These are phyloP conservation scores for Tilletia horrida DNA, from an alignment of 1,284 basidiomycete species.

Conservation along the genomic window DNA sequence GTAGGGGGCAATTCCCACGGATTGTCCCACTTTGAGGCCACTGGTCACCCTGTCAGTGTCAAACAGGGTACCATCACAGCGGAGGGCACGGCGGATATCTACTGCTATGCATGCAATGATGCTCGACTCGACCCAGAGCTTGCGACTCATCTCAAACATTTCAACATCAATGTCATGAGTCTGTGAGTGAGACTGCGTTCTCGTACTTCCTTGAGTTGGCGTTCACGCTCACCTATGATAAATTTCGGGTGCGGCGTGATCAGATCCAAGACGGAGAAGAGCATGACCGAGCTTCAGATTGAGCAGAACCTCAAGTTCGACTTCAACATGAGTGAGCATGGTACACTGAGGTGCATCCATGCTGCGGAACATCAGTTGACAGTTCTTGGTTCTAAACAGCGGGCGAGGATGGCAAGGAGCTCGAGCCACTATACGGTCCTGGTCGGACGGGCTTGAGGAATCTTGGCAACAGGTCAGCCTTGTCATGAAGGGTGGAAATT, in stretches of 20 bases:
- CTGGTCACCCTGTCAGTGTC: conserved; percentile 78
- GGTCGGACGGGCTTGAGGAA: conserved; percentile 86
- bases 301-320: conserved; percentile 95
- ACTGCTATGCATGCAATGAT: conserved; percentile 91
- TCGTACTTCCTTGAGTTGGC: neutral
- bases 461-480: conserved; percentile 77
- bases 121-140: conserved; percentile 77
- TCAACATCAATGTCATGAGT: conserved; percentile 10
- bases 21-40: conserved; percentile 72
- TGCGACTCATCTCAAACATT: conserved; percentile 50
- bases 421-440: conserved; percentile 83
- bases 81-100: conserved; percentile 87
- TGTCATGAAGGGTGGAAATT: too few relatives aligned
- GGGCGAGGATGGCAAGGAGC: conserved; percentile 79
- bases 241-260: too few relatives aligned
- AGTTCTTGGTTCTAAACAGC: conserved; percentile 39
- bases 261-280: conserved; percentile 85
- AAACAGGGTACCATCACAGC: conserved; percentile 96
- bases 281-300: conserved; percentile 94
- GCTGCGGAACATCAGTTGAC: neutral
- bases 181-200: neutral
- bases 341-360: neutral
- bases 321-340: conserved; percentile 69
- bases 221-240: neutral
- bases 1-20: conserved; percentile 86